Evolutionary conservation across 2,329 filamentous ascomycete species (phyloP), one percentile per base, ranked within the genome.

Genomic region (Alternaria triticimaculans): DNA sequence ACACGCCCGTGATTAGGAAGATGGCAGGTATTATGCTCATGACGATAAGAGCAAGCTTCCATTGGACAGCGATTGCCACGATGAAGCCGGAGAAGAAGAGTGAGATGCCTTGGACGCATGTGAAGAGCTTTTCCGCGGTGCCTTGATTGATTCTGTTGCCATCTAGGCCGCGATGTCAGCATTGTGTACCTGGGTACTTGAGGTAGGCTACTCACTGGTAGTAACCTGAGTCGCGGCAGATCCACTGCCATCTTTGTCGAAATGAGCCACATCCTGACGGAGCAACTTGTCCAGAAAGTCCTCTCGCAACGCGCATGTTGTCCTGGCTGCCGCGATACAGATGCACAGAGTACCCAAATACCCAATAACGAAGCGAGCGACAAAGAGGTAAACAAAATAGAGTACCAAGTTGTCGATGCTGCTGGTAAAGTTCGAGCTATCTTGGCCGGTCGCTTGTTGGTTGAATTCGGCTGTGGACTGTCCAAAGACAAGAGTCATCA

Each of bases 51-150:
- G 95, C 95, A 66, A 98, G 84, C 80, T 95, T 97, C 92, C 94
- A 97, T 80, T 91, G 96, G 76, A 92, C 92, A 80, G 95, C 82
- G 78, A 97, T 97, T 4, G 92, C 93, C 69, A 98, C 96, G 62
- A 97, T 83, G 72, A 97, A 97, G n/a, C 94, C 94, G 0, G 94
- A 90, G 57, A 85, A 81, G 74, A 98, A 97, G 4, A 70, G 69
- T 11, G 75, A 73, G 4, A 73, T 25, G 11, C 71, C 72, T 61
- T 83, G 81, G 6, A 83, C 72, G 63, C 81, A 82, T 28, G 82
- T 80, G 14, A 79, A 79, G 8, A 82, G 73, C 63, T 76, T 78
- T 55, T 76, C 74, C 3, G 67, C 58, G 3, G 69, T 65, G 49
- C 71, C 64, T 60, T 72, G 50, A 25, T 70, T 56, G 53, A 71